Conservation (phyloP, 2,329 filamentous ascomycete species). For the Fusarium begoniae region DNA sequence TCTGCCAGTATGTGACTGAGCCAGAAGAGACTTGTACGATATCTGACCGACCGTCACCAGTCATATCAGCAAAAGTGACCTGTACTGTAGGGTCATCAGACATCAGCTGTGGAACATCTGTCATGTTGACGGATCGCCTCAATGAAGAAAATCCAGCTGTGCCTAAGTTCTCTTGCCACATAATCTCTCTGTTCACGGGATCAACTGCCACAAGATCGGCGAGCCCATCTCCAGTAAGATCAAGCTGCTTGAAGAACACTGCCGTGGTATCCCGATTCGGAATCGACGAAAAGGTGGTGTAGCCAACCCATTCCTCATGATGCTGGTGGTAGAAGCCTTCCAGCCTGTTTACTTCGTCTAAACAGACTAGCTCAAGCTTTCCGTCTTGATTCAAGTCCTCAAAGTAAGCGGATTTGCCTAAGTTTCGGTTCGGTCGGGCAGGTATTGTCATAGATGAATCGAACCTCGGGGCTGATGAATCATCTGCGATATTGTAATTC, state of each 20-base stretch:
- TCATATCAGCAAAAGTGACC: neutral
- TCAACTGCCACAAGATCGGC: neutral
- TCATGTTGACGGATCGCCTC: neutral
- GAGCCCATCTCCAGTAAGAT: neutral
- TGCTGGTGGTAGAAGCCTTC: neutral
- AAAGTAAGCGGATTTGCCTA: neutral
- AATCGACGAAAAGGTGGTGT: neutral
- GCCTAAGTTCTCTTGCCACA: no score
- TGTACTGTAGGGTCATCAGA: neutral
- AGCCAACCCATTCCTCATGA: neutral
- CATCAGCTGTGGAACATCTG: neutral
- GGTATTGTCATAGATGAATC: neutral
- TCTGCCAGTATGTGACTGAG: neutral
- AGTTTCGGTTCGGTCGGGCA: neutral
- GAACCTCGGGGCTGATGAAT: neutral
- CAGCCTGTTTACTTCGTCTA: neutral
- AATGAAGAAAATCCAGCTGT: neutral
- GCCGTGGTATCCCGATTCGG: neutral
- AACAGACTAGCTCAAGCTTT: neutral
- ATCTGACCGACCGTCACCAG: neutral
- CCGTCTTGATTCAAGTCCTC: neutral
- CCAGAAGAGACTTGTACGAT: neutral
- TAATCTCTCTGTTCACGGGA: neutral
- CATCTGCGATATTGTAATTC: neutral
- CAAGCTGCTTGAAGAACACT: neutral